These are phyloP conservation scores for Cyclotella cryptica DNA, from an alignment of 108 stramenopile genomes.

Conservation along the genomic window DNA sequence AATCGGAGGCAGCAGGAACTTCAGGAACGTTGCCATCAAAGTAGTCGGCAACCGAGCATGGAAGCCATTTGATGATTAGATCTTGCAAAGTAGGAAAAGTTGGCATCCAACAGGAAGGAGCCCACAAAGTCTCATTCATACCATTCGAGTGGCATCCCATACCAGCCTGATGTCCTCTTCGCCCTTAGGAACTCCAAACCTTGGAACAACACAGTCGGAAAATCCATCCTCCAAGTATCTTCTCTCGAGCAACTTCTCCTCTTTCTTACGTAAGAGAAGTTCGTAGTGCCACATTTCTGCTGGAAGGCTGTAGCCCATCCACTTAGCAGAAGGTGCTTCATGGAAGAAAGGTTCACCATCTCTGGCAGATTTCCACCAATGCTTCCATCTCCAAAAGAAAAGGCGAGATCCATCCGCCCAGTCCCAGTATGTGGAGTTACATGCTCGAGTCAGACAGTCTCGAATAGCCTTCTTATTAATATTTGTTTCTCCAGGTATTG, in stretches of 20 bases:
- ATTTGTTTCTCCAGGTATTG: neutral
- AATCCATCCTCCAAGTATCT: slow-evolving; percentile 17
- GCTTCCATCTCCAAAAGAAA: slow-evolving; percentile 48
- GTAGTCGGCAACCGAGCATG: slow-evolving; percentile 11
- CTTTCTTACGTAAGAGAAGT: neutral
- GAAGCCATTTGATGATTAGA: too few relatives aligned
- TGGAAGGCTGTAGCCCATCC: slow-evolving; percentile 4
- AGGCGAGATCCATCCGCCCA: slow-evolving; percentile 42
- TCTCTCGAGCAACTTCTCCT: neutral
- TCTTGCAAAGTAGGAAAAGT: slow-evolving; percentile 27
- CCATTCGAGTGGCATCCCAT: slow-evolving; percentile 51
- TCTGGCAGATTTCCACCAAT: too few relatives aligned
- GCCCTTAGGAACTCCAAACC: slow-evolving; percentile 44
- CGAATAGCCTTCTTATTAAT: neutral
- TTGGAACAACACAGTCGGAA: neutral
- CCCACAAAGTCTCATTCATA: slow-evolving; percentile 41
- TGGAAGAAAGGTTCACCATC: too few relatives aligned
- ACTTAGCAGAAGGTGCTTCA: neutral
- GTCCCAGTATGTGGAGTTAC: slow-evolving; percentile 32
- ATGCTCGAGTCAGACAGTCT: slow-evolving; percentile 12
- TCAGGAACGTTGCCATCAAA: neutral
- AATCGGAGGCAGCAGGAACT: neutral
- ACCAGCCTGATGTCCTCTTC: slow-evolving; percentile 52
- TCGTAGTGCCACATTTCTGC: slow-evolving; percentile 1
- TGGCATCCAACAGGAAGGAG: slow-evolving; percentile 47